Evolutionary conservation across 179 eudicot genomes (phyloP).

Genomic region (Amaranthus tricolor): DNA sequence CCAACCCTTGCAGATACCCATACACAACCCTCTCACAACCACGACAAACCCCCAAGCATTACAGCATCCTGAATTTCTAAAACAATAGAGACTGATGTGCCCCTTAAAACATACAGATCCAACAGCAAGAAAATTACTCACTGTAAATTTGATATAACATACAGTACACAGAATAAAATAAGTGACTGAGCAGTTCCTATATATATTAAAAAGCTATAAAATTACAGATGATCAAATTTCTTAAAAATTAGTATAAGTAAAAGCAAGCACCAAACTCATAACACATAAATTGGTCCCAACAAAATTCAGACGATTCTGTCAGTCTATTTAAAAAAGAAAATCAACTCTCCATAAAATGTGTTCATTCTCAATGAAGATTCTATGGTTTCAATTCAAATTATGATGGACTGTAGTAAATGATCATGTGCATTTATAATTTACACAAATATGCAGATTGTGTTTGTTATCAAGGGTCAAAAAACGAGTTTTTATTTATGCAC

Average conservation of each 20-base stretch:
- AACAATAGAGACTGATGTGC: neutral
- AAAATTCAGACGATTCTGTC: neutral
- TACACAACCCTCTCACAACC: too few species aligned
- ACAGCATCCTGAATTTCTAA: too few species aligned
- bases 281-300: neutral
- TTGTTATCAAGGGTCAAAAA: too few species aligned
- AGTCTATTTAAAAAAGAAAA: neutral
- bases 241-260: neutral
- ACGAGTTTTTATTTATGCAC: too few species aligned
- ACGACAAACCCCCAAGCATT: too few species aligned
- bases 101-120: neutral
- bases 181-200: neutral
- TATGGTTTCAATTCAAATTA: too few species aligned
- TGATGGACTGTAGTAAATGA: too few species aligned
- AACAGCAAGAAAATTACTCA: neutral
- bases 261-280: neutral
- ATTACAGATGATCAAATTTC: neutral
- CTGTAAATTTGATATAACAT: neutral
- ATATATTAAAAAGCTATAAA: neutral
- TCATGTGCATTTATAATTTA: too few species aligned
- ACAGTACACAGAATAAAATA: neutral
- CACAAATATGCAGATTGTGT: too few species aligned
- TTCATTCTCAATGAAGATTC: too few species aligned
- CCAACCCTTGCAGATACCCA: too few species aligned
- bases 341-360: neutral